A percentile compares a stretch with the other conserved stretches of the same genome.
These are phyloP conservation scores for Nothophoma quercina DNA, from an alignment of 2,329 filamentous ascomycete genomes.

Conservation along the genomic window DNA sequence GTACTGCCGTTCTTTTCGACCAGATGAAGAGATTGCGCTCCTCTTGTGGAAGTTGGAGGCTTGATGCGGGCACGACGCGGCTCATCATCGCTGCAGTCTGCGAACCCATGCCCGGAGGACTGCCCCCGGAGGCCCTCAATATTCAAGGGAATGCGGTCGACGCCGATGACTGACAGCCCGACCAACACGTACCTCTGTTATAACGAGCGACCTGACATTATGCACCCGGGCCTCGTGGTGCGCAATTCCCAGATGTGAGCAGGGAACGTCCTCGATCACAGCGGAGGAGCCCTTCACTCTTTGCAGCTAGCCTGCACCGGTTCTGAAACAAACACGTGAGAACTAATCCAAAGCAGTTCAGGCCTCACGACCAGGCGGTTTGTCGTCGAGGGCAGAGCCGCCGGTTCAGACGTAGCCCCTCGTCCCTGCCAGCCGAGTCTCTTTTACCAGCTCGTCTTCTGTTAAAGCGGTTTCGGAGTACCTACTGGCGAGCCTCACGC, in stretches of 20 bases:
- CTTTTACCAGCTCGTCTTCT: not conserved
- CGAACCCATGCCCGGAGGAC: not conserved
- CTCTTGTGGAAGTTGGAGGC: constrained; percentile 1
- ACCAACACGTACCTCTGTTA: not conserved
- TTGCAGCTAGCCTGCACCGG: constrained; percentile 1
- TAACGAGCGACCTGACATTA: not conserved
- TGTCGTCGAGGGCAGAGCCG: constrained; percentile 25
- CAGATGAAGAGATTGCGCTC: constrained; percentile 11
- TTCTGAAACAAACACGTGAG: constrained; percentile 19
- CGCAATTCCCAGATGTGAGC: constrained; percentile 5
- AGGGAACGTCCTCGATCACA: constrained; percentile 16
- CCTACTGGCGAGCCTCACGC: constrained; percentile 3
- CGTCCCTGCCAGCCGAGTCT: constrained; percentile 17
- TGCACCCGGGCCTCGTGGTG: constrained; percentile 12
- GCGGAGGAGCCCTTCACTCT: not conserved
- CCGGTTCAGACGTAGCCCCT: constrained; percentile 27
- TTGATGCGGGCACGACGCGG: constrained; percentile 6
- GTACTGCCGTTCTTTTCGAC: constrained; percentile 9
- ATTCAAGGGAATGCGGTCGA: not conserved
- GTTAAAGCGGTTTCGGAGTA: not conserved
- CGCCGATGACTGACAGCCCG: not conserved
- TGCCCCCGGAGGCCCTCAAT: no score
- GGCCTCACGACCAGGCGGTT: constrained; percentile 24
- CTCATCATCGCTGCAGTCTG: constrained; percentile 1
- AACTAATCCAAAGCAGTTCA: constrained; percentile 29